Conservation (phyloP, 1,139 yeast species). For the Debaryomyces singareniensis region DNA sequence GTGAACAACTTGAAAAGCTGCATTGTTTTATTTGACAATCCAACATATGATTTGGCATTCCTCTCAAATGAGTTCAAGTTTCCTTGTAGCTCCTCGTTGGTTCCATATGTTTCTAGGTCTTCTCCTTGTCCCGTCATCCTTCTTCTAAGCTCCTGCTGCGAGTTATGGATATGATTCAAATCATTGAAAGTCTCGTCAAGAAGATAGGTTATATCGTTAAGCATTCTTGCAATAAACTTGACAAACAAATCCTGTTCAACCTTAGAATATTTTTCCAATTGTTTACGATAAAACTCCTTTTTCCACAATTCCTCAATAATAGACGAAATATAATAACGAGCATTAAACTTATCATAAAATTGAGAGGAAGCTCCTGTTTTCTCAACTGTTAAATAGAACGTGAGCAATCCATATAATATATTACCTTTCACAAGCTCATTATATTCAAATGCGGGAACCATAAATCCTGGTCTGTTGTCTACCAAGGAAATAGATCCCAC, state of each 20-base stretch:
- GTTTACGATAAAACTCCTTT: slow-evolving; percentile 57
- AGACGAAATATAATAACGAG: slow-evolving; percentile 79
- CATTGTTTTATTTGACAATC: slow-evolving; percentile 78
- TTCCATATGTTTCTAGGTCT: slow-evolving; percentile 44
- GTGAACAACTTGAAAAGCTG: slow-evolving; percentile 76
- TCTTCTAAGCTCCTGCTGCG: slow-evolving; percentile 51
- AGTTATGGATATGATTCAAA: slow-evolving; percentile 67
- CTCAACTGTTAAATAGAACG: slow-evolving; percentile 90
- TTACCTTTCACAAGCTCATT: slow-evolving; percentile 60
- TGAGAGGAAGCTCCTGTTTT: slow-evolving; percentile 94
- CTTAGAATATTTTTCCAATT: slow-evolving; percentile 61
- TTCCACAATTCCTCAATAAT: slow-evolving; percentile 84
- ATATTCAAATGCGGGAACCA: slow-evolving; percentile 57
- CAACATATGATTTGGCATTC: slow-evolving; percentile 77
- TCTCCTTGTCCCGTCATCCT: slow-evolving; percentile 32
- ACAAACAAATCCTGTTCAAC: slow-evolving; percentile 76
- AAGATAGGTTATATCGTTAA: slow-evolving; percentile 88
- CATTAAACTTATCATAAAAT: slow-evolving; percentile 91
- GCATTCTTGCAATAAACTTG: slow-evolving; percentile 86
- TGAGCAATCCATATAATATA: slow-evolving; percentile 74
- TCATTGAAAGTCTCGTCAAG: slow-evolving; percentile 87
- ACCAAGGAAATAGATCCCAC: slow-evolving; percentile 61
- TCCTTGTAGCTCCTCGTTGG: slow-evolving; percentile 52
- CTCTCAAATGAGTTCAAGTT: slow-evolving; percentile 61
- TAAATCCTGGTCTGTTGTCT: slow-evolving; percentile 64